phyloP scores from a whole-genome alignment of 1,284 basidiomycete species.

The Ganoderma leucocontextum region DNA sequence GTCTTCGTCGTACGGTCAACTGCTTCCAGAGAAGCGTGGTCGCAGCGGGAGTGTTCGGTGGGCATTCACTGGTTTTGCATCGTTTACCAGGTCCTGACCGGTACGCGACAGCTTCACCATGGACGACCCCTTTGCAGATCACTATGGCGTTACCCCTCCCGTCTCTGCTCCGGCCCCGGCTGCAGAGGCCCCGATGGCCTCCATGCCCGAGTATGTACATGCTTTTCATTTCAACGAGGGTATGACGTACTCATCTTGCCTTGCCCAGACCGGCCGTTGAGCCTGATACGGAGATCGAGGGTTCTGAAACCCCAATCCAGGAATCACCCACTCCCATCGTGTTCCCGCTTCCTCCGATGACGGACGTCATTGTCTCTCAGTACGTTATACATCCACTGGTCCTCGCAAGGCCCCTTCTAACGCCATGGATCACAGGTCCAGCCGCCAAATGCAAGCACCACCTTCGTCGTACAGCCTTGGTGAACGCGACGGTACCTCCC shows the following conservation, averaged over 20 bases:
- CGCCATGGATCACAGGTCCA: conserved; percentile 12
- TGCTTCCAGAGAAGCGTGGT: conserved; percentile 38
- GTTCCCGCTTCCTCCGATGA: conserved; percentile 47
- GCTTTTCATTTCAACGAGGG: neutral
- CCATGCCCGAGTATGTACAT: conserved; percentile 34
- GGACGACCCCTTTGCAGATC: conserved; percentile 49
- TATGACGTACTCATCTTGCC: neutral
- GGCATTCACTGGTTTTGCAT: conserved; percentile 21
- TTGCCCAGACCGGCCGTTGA: conserved; percentile 21
- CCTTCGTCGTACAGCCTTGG: conserved; percentile 42
- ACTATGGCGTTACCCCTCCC: conserved; percentile 9
- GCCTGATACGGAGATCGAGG: conserved; percentile 13
- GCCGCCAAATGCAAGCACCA: conserved; percentile 27
- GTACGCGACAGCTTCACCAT: conserved; percentile 43
- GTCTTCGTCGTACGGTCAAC: conserved; percentile 41
- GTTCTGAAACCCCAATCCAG: conserved; percentile 12
- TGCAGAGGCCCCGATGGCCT: conserved; percentile 23
- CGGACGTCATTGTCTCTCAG: conserved; percentile 47
- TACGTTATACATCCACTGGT: conserved; percentile 27
- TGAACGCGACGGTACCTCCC: conserved; percentile 33
- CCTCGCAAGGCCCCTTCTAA: neutral
- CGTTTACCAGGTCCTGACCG: neutral
- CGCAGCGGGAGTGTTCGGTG: conserved; percentile 45
- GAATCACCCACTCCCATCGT: conserved; percentile 35
- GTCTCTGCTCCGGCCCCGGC: conserved; percentile 3